Base-by-base conservation (phyloP, 2,329 filamentous ascomycete genomes). In the Hypoxylon sp. region DNA sequence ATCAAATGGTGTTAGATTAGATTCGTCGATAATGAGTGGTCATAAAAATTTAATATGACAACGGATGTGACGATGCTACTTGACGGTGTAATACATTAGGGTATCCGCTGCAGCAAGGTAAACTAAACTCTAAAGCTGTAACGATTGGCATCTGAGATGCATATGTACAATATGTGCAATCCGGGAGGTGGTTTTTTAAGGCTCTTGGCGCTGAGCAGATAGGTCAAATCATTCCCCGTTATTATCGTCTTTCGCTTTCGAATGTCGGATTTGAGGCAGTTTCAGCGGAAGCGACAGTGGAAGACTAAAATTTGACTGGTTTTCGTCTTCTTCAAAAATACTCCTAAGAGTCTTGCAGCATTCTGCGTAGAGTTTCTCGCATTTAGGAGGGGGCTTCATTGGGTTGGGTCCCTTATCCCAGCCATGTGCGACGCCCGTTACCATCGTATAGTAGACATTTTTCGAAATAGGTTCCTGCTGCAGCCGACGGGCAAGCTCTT, bases 361-460 rank as follows among this genome's bases (percentile, higher is more conserved):
- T 65, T 83, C 79, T 39, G 77, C 68, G 70, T 89, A 89, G 61
- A 87, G 77, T 56, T 81, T 77, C 68, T 83, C 77, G n/a, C 84
- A 81, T 22, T 82, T 81, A 1, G 79, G 77, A 2, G 82, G 82
- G 32, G 82, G 82, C 56, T 80, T 81, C 22, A 86, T 73, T 4
- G 86, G 87, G 70, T 88, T 89, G 0, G 87, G 87, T 26, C 84
- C 84, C 76, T 90, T 91, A 70, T 91, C 88, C 83, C 88, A 91
- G 0, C 83, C 88, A 71, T 90, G 88, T 26, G 83, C 81, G 20
- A 88, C 87, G 2, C 81, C 85, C 3, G 80, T 77, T 1, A 90
- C 81, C 76, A 87, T 84, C 24, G 82, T 82, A 68, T 88, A 89
- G 53, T 80, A 77, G 1, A 90, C 84, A 6, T 80, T 80, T 76